Conservation (phyloP, 495 filamentous ascomycete species). For the Lasiosphaeria ovina region DNA sequence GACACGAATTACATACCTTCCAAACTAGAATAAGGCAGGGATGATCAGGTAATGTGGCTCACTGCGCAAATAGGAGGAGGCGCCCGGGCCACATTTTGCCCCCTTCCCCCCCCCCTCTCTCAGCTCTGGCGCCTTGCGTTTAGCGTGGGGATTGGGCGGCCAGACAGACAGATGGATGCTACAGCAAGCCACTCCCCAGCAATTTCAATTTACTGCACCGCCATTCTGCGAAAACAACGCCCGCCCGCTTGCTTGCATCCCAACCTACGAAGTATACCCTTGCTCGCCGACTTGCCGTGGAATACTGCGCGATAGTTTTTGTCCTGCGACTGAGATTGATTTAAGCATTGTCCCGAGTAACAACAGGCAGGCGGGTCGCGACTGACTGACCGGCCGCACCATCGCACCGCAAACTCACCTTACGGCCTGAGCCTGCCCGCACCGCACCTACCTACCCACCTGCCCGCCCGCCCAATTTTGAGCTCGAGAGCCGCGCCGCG, state of each 20-base stretch:
- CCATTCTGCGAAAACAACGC: not conserved
- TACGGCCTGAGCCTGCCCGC: not conserved
- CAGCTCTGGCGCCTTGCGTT: not conserved
- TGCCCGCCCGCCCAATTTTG: conserved; percentile 19
- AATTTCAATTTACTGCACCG: not conserved
- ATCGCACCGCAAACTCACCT: too few relatives aligned
- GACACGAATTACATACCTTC: too few relatives aligned
- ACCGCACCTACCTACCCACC: not conserved
- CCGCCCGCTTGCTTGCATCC: not conserved
- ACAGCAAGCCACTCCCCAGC: not conserved
- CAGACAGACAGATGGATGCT: not conserved
- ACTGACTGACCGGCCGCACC: not conserved
- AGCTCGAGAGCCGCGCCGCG: conserved; percentile 19
- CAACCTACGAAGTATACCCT: not conserved
- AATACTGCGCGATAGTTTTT: not conserved
- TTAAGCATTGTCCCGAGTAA: not conserved
- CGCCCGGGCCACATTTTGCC: not conserved
- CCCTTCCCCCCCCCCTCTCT: not conserved
- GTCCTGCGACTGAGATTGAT: not conserved
- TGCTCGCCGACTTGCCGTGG: not conserved
- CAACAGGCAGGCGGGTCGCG: not conserved
- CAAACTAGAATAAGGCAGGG: too few relatives aligned
- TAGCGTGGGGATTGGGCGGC: not conserved
- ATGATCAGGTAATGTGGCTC: too few relatives aligned
- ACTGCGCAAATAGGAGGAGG: not conserved